Conservation (phyloP, 2,329 filamentous ascomycete species). For the Canariomyces notabilis region DNA sequence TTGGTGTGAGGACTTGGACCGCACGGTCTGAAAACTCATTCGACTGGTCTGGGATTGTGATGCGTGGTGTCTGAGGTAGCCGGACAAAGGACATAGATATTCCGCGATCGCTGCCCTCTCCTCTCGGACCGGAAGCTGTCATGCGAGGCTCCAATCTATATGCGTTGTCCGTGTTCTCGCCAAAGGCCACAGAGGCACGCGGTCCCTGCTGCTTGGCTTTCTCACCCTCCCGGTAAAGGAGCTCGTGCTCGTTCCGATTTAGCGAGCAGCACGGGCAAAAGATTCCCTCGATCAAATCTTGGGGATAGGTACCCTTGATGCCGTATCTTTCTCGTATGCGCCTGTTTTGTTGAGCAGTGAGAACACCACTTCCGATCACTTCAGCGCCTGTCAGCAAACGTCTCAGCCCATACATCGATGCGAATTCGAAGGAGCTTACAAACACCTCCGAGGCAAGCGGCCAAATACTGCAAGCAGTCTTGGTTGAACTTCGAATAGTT, state of each 20-base stretch:
- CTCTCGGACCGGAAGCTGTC: constrained; percentile 4
- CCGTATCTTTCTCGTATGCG: constrained; percentile 18
- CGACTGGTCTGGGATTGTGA: constrained; percentile 6
- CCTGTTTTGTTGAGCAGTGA: constrained; percentile 16
- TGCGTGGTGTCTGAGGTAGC: constrained; percentile 11
- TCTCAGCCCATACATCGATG: background rate
- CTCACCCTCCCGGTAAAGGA: constrained; percentile 17
- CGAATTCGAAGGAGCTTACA: constrained; percentile 5
- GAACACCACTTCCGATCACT: constrained; percentile 23
- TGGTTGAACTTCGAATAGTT: constrained; percentile 17
- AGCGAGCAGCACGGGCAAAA: constrained; percentile 22
- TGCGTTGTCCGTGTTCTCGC: constrained; percentile 11
- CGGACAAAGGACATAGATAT: too few relatives aligned
- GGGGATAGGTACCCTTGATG: constrained; percentile 16
- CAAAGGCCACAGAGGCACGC: constrained; percentile 10
- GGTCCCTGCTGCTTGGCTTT: constrained; percentile 2
- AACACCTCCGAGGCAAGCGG: constrained; percentile 10
- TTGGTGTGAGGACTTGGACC: constrained; percentile 16
- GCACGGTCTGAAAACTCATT: constrained; percentile 6
- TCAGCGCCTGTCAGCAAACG: background rate
- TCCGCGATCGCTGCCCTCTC: background rate
- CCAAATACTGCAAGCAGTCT: constrained; percentile 17
- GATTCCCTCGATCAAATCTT: constrained; percentile 19
- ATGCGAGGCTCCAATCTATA: constrained; percentile 18
- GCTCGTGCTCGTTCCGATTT: constrained; percentile 20